These are phyloP conservation scores for Xylaria curta DNA, from an alignment of 495 filamentous ascomycete species.

Conservation along the genomic window DNA sequence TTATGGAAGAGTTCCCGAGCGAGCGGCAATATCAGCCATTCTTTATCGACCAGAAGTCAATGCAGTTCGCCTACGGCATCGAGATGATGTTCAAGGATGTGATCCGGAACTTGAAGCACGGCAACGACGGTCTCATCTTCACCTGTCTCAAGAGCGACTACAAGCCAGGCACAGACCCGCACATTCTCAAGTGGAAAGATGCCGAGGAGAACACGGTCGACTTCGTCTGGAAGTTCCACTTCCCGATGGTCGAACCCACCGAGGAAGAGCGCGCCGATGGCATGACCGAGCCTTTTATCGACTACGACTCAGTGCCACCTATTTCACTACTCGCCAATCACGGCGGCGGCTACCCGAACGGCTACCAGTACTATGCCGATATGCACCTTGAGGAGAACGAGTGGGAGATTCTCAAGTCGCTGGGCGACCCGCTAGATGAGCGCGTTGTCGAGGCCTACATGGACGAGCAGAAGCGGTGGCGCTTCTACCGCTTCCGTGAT, in stretches of 20 bases:
- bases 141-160: constrained; percentile 87
- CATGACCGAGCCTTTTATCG: constrained; percentile 57
- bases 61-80: constrained; percentile 86
- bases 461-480: constrained; percentile 75
- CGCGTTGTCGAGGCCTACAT: constrained; percentile 87
- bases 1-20: constrained; percentile 71
- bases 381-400: constrained; percentile 75
- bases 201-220: constrained; percentile 91
- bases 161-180: constrained; percentile 84
- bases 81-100: constrained; percentile 89
- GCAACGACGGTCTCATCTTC: constrained; percentile 96
- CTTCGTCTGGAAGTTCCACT: constrained; percentile 79
- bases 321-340: constrained; percentile 53
- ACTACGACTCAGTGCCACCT: constrained; percentile 61
- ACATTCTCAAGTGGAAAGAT: constrained; percentile 98
- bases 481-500: constrained; percentile 84
- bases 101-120: constrained; percentile 83
- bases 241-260: constrained; percentile 74
- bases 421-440: constrained; percentile 76
- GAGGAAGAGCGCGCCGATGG: constrained; percentile 69
- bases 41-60: constrained; percentile 80
- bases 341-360: constrained; percentile 55
- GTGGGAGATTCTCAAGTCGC: constrained; percentile 80
- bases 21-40: constrained; percentile 77
- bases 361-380: constrained; percentile 65